Evolutionary conservation across 345 rosid genomes (phyloP).

Genomic region (Eucalyptus fibrosa): DNA sequence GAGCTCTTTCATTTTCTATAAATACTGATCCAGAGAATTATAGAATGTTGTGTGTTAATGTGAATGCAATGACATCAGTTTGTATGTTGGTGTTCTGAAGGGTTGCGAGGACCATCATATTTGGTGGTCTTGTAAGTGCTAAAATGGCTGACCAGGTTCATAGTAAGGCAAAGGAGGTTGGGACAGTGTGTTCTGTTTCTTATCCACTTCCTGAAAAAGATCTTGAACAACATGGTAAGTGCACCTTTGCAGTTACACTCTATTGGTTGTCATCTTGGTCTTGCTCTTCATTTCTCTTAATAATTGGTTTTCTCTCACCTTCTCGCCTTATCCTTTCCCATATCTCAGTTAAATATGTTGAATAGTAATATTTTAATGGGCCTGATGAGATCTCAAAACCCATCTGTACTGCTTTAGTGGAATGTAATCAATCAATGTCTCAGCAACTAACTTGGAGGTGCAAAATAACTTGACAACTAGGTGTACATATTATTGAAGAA

Average conservation of each 20-base stretch:
- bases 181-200: constrained; percentile 64
- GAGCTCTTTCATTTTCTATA: background rate
- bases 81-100: constrained; percentile 20
- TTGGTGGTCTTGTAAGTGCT: constrained; percentile 69
- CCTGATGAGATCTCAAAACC: background rate
- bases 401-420: background rate
- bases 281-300: background rate
- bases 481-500: background rate
- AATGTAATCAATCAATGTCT: background rate
- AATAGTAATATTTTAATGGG: background rate
- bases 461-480: background rate
- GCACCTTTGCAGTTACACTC: background rate
- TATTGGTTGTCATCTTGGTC: background rate
- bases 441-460: background rate
- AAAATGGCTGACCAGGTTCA: constrained; percentile 72
- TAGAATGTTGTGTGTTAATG: background rate
- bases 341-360: background rate
- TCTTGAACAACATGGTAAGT: constrained; percentile 62
- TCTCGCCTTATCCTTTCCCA: background rate
- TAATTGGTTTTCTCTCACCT: background rate
- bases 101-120: constrained; percentile 85
- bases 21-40: background rate
- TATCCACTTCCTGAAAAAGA: constrained; percentile 75
- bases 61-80: background rate
- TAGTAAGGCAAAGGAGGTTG: constrained; percentile 42